Evolutionary conservation across 495 filamentous ascomycete species (phyloP).

Genomic region (Hypoxylon cercidicola): DNA sequence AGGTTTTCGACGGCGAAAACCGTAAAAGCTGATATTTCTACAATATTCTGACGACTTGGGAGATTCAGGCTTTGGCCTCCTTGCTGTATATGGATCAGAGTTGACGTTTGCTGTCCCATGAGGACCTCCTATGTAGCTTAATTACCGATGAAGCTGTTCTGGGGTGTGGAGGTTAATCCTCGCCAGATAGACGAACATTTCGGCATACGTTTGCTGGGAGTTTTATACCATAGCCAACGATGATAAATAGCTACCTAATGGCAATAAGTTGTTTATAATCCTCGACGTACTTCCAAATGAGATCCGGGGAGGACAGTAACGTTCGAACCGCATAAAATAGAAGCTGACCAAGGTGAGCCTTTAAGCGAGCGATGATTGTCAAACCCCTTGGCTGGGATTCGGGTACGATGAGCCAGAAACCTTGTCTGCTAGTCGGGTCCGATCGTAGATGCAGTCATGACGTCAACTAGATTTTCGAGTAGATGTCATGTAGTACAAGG

Average conservation of each 20-base stretch:
- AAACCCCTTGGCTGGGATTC: too few species aligned
- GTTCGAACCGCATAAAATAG: too few species aligned
- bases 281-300: too few species aligned
- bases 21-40: background rate
- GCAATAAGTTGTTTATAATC: too few species aligned
- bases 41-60: background rate
- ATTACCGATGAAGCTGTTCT: background rate
- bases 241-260: background rate
- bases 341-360: too few species aligned
- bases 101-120: background rate
- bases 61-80: too few species aligned
- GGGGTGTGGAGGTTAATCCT: background rate
- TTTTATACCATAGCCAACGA: background rate
- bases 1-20: background rate
- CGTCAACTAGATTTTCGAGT: conserved; percentile 1
- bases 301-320: too few species aligned
- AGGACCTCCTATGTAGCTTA: background rate
- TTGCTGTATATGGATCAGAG: too few species aligned
- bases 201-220: background rate
- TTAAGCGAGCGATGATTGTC: too few species aligned
- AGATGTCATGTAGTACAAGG: conserved; percentile 4
- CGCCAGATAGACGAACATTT: background rate
- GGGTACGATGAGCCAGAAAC: too few species aligned
- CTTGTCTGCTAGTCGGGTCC: background rate
- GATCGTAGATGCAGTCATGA: conserved; percentile 5